Evolutionary conservation across 345 rosid species (phyloP).

Genomic region (Syzygium jambos): DNA sequence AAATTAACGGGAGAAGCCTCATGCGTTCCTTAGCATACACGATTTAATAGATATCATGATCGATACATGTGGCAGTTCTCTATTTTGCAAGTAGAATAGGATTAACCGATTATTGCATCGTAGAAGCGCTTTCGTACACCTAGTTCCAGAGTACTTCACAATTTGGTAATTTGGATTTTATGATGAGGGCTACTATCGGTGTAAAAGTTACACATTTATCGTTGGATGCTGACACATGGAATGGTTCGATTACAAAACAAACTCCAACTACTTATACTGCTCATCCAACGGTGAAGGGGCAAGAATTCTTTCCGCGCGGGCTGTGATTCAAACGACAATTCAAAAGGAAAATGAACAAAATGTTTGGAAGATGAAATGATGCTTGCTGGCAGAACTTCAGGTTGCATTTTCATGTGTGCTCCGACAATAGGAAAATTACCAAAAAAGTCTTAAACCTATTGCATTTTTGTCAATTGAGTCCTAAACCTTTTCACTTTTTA

Average conservation of each 20-base stretch:
- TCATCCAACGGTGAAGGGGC: not conserved
- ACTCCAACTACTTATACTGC: too few species aligned
- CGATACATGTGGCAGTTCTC: not conserved
- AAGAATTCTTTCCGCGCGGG: not conserved
- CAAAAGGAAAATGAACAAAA: not conserved
- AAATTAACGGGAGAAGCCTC: not conserved
- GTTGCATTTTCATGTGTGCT: not conserved
- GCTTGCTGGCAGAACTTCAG: not conserved
- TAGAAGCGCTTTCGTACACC: not conserved
- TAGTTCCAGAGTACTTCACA: not conserved
- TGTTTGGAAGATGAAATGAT: not conserved
- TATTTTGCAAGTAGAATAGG: not conserved
- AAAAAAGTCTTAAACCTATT: too few species aligned
- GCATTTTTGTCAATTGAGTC: too few species aligned
- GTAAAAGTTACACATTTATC: not conserved
- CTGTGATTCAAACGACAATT: too few species aligned
- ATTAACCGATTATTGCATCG: not conserved
- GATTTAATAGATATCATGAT: not conserved
- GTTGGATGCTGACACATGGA: fast-evolving
- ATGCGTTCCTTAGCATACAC: too few species aligned
- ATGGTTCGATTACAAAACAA: not conserved
- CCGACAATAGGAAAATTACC: not conserved
- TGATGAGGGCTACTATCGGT: fast-evolving
- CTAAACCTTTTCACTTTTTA: too few species aligned
- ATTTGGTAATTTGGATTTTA: not conserved